A percentile compares a stretch with the other conserved stretches of the same genome.
These are phyloP conservation scores for Cylindrodendrum hubeiense DNA, from an alignment of 2,329 filamentous ascomycete genomes.

Conservation along the genomic window DNA sequence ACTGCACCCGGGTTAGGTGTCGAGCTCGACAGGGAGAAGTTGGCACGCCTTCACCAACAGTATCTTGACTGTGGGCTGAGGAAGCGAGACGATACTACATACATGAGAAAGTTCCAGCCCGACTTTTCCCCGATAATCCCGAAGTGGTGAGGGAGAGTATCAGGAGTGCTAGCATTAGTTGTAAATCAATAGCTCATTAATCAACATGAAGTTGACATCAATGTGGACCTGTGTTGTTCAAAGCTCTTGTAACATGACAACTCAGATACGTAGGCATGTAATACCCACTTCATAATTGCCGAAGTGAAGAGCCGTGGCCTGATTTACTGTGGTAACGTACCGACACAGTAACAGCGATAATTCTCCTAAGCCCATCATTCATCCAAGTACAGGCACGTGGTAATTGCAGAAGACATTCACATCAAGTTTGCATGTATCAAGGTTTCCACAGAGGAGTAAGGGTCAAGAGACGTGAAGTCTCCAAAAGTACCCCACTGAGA, in stretches of 20 bases:
- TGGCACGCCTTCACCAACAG: conserved; percentile 51
- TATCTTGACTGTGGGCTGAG: conserved; percentile 53
- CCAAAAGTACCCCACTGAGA: neutral
- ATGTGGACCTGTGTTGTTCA: neutral
- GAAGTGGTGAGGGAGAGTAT: conserved; percentile 43
- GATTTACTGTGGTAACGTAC: too few relatives aligned
- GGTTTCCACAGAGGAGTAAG: neutral
- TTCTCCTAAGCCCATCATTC: too few relatives aligned
- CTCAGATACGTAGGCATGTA: too few relatives aligned
- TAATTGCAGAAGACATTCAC: neutral
- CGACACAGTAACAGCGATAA: too few relatives aligned
- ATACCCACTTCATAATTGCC: too few relatives aligned
- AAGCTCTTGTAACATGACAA: neutral
- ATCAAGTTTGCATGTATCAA: neutral
- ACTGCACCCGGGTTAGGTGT: conserved; percentile 51
- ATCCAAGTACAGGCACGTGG: too few relatives aligned
- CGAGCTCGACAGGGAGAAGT: conserved; percentile 52
- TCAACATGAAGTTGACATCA: too few relatives aligned
- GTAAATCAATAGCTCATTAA: neutral
- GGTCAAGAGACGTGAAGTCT: neutral
- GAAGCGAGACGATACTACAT: conserved; percentile 53
- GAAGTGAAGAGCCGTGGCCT: neutral
- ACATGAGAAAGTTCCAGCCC: conserved; percentile 52
- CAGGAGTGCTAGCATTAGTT: neutral
- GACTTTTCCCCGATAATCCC: conserved; percentile 50